Base-by-base conservation (phyloP, 2,329 filamentous ascomycete species). In the Plenodomus tracheiphilus region DNA sequence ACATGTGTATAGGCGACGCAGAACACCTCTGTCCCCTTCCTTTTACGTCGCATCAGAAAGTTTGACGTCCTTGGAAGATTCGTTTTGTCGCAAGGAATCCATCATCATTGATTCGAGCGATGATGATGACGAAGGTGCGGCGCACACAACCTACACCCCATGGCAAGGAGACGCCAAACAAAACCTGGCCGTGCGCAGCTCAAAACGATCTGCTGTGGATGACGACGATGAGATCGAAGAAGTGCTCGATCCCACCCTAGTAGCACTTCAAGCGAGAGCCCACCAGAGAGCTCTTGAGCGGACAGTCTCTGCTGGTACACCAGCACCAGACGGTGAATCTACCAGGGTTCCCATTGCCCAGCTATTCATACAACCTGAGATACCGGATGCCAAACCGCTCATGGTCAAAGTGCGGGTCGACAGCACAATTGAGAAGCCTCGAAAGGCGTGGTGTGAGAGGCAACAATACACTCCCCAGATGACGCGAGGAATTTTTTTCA, bases 361-460 rank as follows among this genome's bases (percentile, higher is more conserved):
- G 47, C 81, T 93, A 19, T 75, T 91, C 25, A 83, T 97, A 54
- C 81, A 79, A 0, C 89, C 91, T 0, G 72, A 77, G 2, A 80
- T 97, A 5, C 77, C 81, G 1, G 77, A 79, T 38, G 82, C 87
- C 0, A 80, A 75, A 19, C 73, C 82, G 8, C 66, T 91, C 22
- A 75, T 89, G 32, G 80, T 89, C 43, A 85, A 81, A 41, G 83
- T 88, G 34, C 84, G 83, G 59, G 78, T 89, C 51, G 83, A 82
- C 28, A 88, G 89, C 63, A 77, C 81, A 2, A 75, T 97, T 5
- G 81, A 82, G 51, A 76, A 87, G 47, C 83, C 92, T 5, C 82
- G 86, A 36, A 69, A 83, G 32, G 83, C 82, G 11, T 97, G 91
- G 89, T 83, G 87, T 59, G 73, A 77, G 11, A 79, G 79, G 45